Evolutionary conservation across 2,329 filamentous ascomycete species (phyloP).

Genomic region (Colletotrichum tropicicola): DNA sequence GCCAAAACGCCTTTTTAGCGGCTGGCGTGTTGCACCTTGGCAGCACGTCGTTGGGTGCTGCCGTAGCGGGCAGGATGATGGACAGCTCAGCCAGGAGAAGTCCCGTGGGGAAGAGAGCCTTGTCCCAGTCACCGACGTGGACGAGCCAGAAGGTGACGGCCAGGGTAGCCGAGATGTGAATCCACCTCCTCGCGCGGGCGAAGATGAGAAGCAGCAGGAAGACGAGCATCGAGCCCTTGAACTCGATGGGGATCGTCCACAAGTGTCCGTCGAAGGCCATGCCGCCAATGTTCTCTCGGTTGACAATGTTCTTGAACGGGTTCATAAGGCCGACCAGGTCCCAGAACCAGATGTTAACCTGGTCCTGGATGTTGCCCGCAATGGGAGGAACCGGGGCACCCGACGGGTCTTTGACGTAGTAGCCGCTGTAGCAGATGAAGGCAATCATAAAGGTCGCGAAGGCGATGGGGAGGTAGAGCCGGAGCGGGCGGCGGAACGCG

Average conservation of each 20-base stretch:
- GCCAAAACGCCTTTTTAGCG: not conserved
- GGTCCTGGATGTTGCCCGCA: constrained; percentile 38
- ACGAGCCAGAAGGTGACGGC: constrained; percentile 49
- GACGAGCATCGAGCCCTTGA: constrained; percentile 63
- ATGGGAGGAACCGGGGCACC: not conserved
- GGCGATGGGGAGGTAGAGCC: constrained; percentile 59
- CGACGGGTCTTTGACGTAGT: not conserved
- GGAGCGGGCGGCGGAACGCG: constrained; percentile 58
- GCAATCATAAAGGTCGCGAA: constrained; percentile 58
- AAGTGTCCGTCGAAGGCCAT: constrained; percentile 63
- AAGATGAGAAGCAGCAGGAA: constrained; percentile 63
- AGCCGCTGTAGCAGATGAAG: constrained; percentile 34
- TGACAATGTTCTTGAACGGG: constrained; percentile 22
- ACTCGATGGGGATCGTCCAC: constrained; percentile 71
- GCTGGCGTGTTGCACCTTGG: not conserved
- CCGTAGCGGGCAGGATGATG: constrained; percentile 48
- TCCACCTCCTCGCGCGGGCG: constrained; percentile 48
- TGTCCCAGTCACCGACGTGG: constrained; percentile 7
- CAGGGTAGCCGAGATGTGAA: constrained; percentile 51
- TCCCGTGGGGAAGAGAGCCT: constrained; percentile 43
- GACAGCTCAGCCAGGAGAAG: constrained; percentile 64
- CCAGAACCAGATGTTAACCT: constrained; percentile 55
- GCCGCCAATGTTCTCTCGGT: constrained; percentile 6
- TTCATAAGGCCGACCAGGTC: constrained; percentile 36
- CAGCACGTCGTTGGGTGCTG: constrained; percentile 31